These are phyloP conservation scores for Miamiensis avidus DNA, from an alignment of 169 alveolate species.

Conservation along the genomic window DNA sequence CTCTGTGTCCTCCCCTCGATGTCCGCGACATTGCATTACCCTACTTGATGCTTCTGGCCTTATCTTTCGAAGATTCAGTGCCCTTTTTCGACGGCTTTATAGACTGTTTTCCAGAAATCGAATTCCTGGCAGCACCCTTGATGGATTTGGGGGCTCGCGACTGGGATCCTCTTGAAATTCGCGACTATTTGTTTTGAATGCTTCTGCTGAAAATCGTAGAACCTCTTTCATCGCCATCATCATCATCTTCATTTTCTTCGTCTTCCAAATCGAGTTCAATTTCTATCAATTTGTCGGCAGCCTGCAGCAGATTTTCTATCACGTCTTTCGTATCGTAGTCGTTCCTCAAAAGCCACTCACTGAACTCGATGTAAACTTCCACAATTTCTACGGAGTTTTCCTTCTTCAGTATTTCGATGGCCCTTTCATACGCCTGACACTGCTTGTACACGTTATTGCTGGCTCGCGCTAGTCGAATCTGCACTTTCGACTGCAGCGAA, in stretches of 20 bases:
- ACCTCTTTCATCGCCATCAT: conserved; percentile 52
- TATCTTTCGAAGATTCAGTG: conserved; percentile 47
- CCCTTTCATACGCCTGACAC: conserved; percentile 80
- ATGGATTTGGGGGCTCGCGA: too few species aligned
- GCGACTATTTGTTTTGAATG: conserved; percentile 42
- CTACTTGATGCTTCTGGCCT: conserved; percentile 31
- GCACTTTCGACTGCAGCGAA: conserved; percentile 76
- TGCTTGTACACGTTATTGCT: conserved; percentile 71
- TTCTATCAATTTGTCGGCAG: conserved; percentile 80
- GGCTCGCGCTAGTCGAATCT: conserved; percentile 80
- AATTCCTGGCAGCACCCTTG: conserved; percentile 45
- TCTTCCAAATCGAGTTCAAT: conserved; percentile 64
- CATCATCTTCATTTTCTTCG: conserved; percentile 79
- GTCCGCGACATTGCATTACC: conserved; percentile 55
- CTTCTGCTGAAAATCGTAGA: conserved; percentile 67
- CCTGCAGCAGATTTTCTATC: conserved; percentile 74
- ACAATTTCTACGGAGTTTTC: conserved; percentile 83
- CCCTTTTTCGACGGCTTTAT: conserved; percentile 65
- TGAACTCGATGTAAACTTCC: conserved; percentile 76
- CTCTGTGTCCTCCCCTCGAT: conserved; percentile 64
- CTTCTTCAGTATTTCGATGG: conserved; percentile 77
- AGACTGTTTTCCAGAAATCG: conserved; percentile 55
- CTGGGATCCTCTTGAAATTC: conserved; percentile 20
- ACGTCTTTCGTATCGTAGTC: conserved; percentile 74
- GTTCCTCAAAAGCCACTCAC: conserved; percentile 82